Percentiles rank a stretch among this genome's conserved stretches.
phyloP scores from a whole-genome alignment of 2,329 filamentous ascomycete genomes.

The Alternaria hordeiaustralica region DNA sequence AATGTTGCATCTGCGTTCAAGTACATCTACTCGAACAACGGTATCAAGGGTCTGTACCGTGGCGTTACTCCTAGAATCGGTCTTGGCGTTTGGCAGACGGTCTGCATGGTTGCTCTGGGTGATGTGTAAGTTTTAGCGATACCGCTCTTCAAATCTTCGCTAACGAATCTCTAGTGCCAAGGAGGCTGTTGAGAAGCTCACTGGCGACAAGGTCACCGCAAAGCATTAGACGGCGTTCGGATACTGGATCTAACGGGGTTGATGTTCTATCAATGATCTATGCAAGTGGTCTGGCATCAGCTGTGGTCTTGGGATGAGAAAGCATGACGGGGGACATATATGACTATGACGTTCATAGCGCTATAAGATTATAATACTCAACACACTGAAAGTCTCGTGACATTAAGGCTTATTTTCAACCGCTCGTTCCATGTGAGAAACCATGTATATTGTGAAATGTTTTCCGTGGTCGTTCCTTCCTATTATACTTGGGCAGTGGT shows the following conservation, averaged over 20 bases:
- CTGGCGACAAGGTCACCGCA: constrained; percentile 67
- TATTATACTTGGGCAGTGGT: not conserved
- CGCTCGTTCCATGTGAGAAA: not conserved
- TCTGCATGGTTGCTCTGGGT: constrained; percentile 99
- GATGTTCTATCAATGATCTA: constrained; percentile 7
- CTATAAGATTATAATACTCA: constrained; percentile 15
- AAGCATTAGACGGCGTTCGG: constrained; percentile 63
- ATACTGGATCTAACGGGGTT: constrained; percentile 8
- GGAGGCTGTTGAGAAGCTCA: constrained; percentile 69
- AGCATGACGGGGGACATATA: not conserved
- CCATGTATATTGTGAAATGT: not conserved
- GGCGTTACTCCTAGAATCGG: constrained; percentile 94
- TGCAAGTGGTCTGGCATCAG: constrained; percentile 1
- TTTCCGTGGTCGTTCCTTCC: not conserved
- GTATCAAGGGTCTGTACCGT: constrained; percentile 90
- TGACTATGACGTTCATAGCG: not conserved
- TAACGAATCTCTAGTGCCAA: constrained; percentile 61
- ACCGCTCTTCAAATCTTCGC: constrained; percentile 1
- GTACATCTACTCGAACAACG: constrained; percentile 93
- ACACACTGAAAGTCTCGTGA: not conserved
- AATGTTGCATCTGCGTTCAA: constrained; percentile 81
- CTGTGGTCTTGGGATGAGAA: not conserved
- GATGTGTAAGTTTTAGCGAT: constrained; percentile 76
- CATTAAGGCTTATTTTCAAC: not conserved
- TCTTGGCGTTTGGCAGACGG: constrained; percentile 97